Conservation (phyloP, 768 basidiomycete species). For the Exsudoporus frostii region DNA sequence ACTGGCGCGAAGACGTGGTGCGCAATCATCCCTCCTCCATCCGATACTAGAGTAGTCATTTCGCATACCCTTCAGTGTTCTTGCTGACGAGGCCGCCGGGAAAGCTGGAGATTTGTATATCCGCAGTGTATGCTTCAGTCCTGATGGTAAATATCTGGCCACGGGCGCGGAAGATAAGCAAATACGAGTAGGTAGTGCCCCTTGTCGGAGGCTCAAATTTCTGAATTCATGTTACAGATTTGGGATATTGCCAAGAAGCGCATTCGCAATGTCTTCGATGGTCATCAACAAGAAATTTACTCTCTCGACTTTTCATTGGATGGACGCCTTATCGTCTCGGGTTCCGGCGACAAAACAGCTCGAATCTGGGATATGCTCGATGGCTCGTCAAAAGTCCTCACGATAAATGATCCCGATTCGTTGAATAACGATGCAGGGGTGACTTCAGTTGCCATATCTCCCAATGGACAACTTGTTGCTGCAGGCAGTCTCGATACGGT, state of each 20-base stretch:
- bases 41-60: conserved; percentile 6
- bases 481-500: conserved; percentile 74
- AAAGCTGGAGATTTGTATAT: conserved; percentile 86
- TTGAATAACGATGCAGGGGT: conserved; percentile 61
- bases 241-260: conserved; percentile 86
- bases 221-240: conserved; percentile 49
- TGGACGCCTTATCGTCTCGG: conserved; percentile 83
- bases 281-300: conserved; percentile 92
- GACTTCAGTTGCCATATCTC: conserved; percentile 76
- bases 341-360: conserved; percentile 74
- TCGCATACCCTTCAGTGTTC: conserved; percentile 45
- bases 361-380: conserved; percentile 66
- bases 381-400: conserved; percentile 33
- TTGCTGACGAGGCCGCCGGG: conserved; percentile 70
- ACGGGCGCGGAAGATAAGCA: conserved; percentile 90
- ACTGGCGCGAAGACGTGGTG: conserved; percentile 84
- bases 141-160: conserved; percentile 67
- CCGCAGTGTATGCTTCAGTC: conserved; percentile 77
- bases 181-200: conserved; percentile 62
- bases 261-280: conserved; percentile 79
- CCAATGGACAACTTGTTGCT: conserved; percentile 63
- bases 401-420: conserved; percentile 47
- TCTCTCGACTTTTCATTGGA: conserved; percentile 90
- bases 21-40: conserved; percentile 22
- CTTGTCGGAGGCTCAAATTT: neutral